Conservation (phyloP, 2,329 filamentous ascomycete species). For the Phaeosphaeria sp. region DNA sequence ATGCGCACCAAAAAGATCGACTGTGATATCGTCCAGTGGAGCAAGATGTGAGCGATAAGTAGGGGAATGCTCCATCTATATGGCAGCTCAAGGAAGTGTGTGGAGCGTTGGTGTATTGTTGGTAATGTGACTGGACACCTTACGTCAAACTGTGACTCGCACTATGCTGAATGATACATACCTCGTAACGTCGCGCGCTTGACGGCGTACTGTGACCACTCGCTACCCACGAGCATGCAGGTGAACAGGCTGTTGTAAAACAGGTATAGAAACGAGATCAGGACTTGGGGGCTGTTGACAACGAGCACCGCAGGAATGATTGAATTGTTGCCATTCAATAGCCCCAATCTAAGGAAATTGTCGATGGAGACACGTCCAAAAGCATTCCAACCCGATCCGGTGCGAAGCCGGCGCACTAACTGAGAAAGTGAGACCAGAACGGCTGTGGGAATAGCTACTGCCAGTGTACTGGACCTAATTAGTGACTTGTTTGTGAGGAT, state of each 20-base stretch:
- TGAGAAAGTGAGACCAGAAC: background rate
- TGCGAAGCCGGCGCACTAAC: background rate
- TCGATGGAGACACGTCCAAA: background rate
- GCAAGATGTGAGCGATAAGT: conserved; percentile 28
- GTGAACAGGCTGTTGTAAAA: conserved; percentile 56
- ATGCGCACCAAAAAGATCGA: conserved; percentile 48
- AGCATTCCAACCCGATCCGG: background rate
- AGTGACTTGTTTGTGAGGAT: background rate
- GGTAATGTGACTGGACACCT: background rate
- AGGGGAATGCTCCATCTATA: conserved; percentile 45
- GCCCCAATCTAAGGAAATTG: background rate
- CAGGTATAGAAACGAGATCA: conserved; percentile 56
- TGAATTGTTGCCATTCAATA: background rate
- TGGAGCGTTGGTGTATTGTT: conserved; percentile 37
- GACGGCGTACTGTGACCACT: conserved; percentile 51
- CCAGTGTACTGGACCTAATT: background rate
- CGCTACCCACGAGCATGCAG: conserved; percentile 53
- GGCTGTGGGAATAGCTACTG: background rate
- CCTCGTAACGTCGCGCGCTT: conserved; percentile 3
- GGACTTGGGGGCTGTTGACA: conserved; percentile 56
- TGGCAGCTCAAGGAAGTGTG: conserved; percentile 49
- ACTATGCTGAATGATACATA: background rate
- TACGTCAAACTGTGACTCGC: background rate
- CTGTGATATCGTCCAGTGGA: conserved; percentile 54
- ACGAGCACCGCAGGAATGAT: conserved; percentile 39